Evolutionary conservation across 306 rosid genomes (phyloP).

Genomic region (Prinsepia uniflora): DNA sequence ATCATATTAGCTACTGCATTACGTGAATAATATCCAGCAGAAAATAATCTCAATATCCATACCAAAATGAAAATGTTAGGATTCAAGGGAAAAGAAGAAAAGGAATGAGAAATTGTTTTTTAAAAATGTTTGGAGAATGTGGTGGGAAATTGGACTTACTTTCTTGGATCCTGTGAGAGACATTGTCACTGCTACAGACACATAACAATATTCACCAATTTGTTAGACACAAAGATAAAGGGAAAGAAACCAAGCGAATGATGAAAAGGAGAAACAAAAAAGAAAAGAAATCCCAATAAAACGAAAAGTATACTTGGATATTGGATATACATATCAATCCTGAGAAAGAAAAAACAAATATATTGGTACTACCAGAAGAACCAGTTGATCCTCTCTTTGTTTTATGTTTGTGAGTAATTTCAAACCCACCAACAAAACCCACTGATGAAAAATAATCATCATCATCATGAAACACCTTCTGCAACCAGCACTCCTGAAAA

Average conservation of each 20-base stretch:
- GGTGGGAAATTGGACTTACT: constrained; percentile 80
- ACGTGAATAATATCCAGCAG: background rate
- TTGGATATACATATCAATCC: background rate
- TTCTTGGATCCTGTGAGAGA: constrained; percentile 93
- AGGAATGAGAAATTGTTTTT: constrained; percentile 1
- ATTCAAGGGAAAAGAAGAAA: background rate
- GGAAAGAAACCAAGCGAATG: constrained; percentile 63
- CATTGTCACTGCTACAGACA: constrained; percentile 43
- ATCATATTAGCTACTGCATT: too few relatives aligned
- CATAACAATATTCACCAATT: constrained; percentile 37
- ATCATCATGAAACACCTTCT: constrained; percentile 87
- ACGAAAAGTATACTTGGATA: constrained; percentile 55
- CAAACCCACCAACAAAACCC: constrained; percentile 71
- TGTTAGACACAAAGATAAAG: constrained; percentile 68
- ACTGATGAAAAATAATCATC: constrained; percentile 44
- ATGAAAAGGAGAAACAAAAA: constrained; percentile 77
- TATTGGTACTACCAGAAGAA: background rate
- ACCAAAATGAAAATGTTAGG: background rate
- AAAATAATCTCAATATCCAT: too few relatives aligned
- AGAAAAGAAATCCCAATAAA: constrained; percentile 64
- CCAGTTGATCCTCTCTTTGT: constrained; percentile 6
- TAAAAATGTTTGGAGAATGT: constrained; percentile 28
- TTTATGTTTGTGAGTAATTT: constrained; percentile 16
- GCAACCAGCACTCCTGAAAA: constrained; percentile 87
- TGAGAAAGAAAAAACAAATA: too few relatives aligned